A percentile compares a stretch with the other conserved stretches of the same genome.
These are phyloP conservation scores for Arthrinium phaeospermum DNA, from an alignment of 2,329 filamentous ascomycete species.

Conservation along the genomic window DNA sequence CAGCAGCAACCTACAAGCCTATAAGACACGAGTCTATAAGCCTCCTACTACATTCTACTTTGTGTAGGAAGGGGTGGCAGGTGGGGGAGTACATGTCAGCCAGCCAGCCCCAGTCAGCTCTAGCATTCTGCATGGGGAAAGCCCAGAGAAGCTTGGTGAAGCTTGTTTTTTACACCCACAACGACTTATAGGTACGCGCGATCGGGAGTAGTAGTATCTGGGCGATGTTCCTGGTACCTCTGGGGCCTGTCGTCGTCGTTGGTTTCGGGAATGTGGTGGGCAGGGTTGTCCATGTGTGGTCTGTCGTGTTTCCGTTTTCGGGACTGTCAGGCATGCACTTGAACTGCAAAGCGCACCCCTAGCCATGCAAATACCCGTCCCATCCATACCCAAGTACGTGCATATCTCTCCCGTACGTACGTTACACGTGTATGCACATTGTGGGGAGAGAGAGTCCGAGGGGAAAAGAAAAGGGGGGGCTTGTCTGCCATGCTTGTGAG, in stretches of 20 bases:
- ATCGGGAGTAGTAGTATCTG: neutral
- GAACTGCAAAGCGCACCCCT: neutral
- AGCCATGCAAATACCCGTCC: neutral
- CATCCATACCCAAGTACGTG: neutral
- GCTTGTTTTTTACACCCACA: neutral
- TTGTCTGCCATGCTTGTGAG: neutral
- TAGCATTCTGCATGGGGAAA: constrained; percentile 3
- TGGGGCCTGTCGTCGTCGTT: neutral
- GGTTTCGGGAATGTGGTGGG: neutral
- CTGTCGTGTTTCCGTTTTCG: no score
- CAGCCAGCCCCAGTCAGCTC: neutral
- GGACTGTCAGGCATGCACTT: neutral
- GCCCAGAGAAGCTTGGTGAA: neutral
- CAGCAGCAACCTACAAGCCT: neutral
- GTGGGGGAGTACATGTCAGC: neutral
- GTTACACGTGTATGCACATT: constrained; percentile 5
- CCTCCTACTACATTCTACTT: neutral
- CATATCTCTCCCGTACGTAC: neutral
- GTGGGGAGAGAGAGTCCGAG: neutral
- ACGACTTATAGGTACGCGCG: neutral
- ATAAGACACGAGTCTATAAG: neutral
- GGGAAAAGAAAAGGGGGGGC: neutral
- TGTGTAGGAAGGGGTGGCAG: no score
- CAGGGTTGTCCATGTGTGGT: neutral
- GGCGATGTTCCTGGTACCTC: neutral